Base-by-base conservation (phyloP, 129 eudicot genomes). In the Artemisia argyi region DNA sequence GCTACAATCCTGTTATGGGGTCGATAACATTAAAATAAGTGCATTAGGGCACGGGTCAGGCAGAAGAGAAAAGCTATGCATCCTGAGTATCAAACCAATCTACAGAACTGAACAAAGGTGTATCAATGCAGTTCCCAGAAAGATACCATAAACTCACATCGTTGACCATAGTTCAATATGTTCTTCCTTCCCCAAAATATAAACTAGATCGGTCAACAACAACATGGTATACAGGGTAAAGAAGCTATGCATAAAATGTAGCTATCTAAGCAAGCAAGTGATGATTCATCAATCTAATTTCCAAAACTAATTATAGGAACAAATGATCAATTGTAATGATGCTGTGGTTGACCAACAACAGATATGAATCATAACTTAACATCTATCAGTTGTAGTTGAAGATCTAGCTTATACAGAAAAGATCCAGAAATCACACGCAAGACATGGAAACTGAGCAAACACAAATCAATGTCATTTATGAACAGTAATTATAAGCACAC, bases 101-200 rank as follows among this genome's bases (percentile, higher is more conserved):
- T 5, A 39, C 9, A 39, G 1, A 39, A 39, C 9, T 39, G 44
- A 39, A 10, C 44, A 39, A 52, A 52, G n/a, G 57, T 14, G 5
- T 5, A 52, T 16, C 57, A 50, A 2, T n/a, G 16, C 3, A 52
- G 44, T 39, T 39, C 9, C 44, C 44, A 39, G 44, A 39, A 32
- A 9, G 15, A 50, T 50, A 50, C 16, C 65, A 14, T 61, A 61
- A 24, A 4, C 66, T n/a, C 30, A 52, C 56, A 52, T 64, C 78
- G 20, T 19, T 13, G 44, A 53, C 54, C 10, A 54, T 22, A 66
- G 24, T 22, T 56, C 58, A 24, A 32, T 48, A 15, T 46, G 8
- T 65, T 53, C 9, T 32, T 18, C 28, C 28, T 7, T 17, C 54
- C 65, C 17, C 24, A 11, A 3, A 63, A 73, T 3, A 19, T 14